Conservation (phyloP, 1,284 basidiomycete genomes). For the Irpex rosettiformis region DNA sequence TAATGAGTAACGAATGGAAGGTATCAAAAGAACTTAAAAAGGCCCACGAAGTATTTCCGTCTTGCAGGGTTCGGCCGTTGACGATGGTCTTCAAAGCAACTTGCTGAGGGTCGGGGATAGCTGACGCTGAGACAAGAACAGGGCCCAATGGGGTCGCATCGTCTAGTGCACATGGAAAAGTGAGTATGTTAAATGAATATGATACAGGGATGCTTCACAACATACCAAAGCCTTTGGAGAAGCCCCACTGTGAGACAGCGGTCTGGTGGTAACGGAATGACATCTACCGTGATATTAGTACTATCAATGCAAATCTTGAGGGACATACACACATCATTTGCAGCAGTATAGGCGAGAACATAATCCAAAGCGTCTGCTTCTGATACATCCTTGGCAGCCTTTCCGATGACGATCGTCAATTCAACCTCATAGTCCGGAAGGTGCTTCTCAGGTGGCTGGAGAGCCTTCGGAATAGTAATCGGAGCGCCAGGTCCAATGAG, state of each 20-base stretch:
- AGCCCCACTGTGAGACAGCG: constrained; percentile 76
- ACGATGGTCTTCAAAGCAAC: constrained; percentile 64
- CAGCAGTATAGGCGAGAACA: constrained; percentile 77
- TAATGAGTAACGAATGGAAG: constrained; percentile 16
- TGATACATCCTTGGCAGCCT: constrained; percentile 72
- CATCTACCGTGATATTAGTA: constrained; percentile 36
- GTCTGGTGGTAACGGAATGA: constrained; percentile 80
- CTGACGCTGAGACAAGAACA: constrained; percentile 62
- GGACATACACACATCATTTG: constrained; percentile 62
- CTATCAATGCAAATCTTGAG: no score
- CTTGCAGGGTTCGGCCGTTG: constrained; percentile 69
- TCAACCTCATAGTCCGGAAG: constrained; percentile 89
- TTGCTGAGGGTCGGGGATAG: constrained; percentile 68
- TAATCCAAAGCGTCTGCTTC: constrained; percentile 78
- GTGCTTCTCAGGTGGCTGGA: constrained; percentile 68
- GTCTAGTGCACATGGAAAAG: constrained; percentile 38
- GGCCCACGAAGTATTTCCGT: constrained; percentile 68
- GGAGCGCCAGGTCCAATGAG: constrained; percentile 70
- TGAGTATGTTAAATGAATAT: neutral
- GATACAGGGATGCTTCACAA: constrained; percentile 5
- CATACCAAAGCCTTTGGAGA: constrained; percentile 80
- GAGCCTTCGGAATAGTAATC: constrained; percentile 64
- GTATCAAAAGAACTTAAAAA: constrained; percentile 20
- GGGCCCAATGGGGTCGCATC: constrained; percentile 78
- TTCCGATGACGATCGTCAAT: constrained; percentile 82